Percentiles rank a stretch among this genome's conserved stretches.
Conservation (phyloP, 371 early-diverging fungal species). For the Chytridium lagenaria region DNA sequence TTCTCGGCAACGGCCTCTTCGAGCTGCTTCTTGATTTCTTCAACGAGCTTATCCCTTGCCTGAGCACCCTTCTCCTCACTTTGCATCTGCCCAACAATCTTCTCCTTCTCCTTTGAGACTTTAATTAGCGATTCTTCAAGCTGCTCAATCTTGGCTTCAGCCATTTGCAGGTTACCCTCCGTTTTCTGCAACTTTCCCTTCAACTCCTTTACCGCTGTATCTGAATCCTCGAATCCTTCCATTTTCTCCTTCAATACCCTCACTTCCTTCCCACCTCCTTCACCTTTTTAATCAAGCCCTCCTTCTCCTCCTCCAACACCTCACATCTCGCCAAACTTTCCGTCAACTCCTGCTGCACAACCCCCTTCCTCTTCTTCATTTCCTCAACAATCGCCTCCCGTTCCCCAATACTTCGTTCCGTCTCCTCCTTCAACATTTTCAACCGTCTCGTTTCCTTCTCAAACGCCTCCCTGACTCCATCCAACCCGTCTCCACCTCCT, state of each 20-base stretch:
- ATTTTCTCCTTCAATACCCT: neutral
- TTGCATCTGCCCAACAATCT: neutral
- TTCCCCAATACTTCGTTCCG: neutral
- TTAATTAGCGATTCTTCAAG: neutral
- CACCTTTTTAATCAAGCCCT: neutral
- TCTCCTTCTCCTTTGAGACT: neutral
- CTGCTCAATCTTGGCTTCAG: no score
- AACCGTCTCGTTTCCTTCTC: neutral
- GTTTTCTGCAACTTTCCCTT: neutral
- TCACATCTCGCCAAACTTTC: neutral
- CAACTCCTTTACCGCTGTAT: neutral
- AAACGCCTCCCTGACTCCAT: neutral
- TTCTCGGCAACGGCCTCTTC: slow-evolving; percentile 5
- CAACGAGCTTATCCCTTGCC: neutral
- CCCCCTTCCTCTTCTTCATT: slow-evolving; percentile 8
- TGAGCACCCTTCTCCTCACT: neutral
- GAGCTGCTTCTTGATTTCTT: neutral
- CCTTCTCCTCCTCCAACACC: slow-evolving; percentile 16
- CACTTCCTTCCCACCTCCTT: neutral
- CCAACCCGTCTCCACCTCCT: neutral
- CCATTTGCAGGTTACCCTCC: neutral
- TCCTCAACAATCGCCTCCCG: neutral
- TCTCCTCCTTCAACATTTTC: neutral
- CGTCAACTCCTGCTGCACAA: neutral
- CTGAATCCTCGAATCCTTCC: neutral